phyloP scores from a whole-genome alignment of 805 yeast genomes.

The Candida sakaeoensis region DNA sequence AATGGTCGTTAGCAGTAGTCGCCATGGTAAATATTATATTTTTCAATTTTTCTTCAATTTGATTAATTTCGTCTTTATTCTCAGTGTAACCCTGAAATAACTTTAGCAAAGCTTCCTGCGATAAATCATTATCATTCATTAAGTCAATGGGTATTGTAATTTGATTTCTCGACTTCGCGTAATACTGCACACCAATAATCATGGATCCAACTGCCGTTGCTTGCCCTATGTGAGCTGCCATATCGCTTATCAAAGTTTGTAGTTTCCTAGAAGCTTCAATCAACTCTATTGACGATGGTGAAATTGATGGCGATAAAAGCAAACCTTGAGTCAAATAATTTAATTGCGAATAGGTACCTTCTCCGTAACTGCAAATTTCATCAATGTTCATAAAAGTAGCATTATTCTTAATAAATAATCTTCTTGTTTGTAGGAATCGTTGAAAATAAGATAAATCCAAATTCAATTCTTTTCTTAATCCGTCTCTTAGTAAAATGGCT shows the following conservation, averaged over 20 bases:
- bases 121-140: conserved; percentile 48
- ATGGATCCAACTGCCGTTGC: conserved; percentile 68
- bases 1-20: conserved; percentile 74
- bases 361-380: conserved; percentile 71
- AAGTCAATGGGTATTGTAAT: conserved; percentile 62
- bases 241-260: conserved; percentile 49
- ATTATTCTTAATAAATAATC: conserved; percentile 41
- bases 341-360: conserved; percentile 72
- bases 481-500: conserved; percentile 53
- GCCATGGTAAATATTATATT: conserved; percentile 69
- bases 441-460: conserved; percentile 54
- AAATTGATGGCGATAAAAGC: conserved; percentile 51
- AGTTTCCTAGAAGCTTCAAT: conserved; percentile 44
- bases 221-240: conserved; percentile 80
- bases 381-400: conserved; percentile 47
- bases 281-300: conserved; percentile 51
- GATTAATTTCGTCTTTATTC: conserved; percentile 20
- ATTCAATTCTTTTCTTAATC: conserved; percentile 45
- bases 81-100: conserved; percentile 40
- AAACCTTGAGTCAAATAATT: conserved; percentile 63
- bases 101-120: conserved; percentile 63
- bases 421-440: conserved; percentile 57
- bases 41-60: conserved; percentile 38
- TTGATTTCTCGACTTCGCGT: conserved; percentile 47
- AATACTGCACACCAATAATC: conserved; percentile 57